A percentile compares a stretch with the other conserved stretches of the same genome.
Evolutionary conservation across 2,329 filamentous ascomycete genomes (phyloP).

Genomic region (Phyllosticta citribraziliensis): DNA sequence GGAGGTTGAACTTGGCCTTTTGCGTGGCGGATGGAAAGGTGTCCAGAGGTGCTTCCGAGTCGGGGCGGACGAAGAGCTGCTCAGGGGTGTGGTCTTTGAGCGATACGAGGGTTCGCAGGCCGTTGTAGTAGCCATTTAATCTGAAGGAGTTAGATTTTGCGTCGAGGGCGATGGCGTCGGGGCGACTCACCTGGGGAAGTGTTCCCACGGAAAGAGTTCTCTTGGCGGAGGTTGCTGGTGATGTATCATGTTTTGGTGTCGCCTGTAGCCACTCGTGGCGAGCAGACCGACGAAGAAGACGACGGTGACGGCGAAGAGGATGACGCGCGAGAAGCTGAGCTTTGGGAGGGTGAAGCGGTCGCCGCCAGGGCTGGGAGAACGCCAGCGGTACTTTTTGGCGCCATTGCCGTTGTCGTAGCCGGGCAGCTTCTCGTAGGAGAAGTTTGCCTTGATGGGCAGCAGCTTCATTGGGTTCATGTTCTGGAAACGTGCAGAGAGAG

Average conservation of each 20-base stretch:
- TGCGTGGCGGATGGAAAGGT: constrained; percentile 20
- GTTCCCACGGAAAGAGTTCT: constrained; percentile 35
- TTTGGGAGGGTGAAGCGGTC: constrained; percentile 14
- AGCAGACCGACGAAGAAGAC: constrained; percentile 33
- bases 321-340: constrained; percentile 32
- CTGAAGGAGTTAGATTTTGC: constrained; percentile 15
- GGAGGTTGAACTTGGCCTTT: constrained; percentile 4
- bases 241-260: constrained; percentile 18
- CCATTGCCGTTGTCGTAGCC: constrained; percentile 30
- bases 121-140: constrained; percentile 39
- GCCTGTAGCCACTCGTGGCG: constrained; percentile 32
- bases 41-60: constrained; percentile 26
- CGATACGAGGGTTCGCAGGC: constrained; percentile 37
- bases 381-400: constrained; percentile 29
- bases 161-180: not conserved
- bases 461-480: constrained; percentile 37
- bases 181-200: constrained; percentile 31
- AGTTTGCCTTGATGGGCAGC: constrained; percentile 30
- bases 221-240: constrained; percentile 13
- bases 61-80: constrained; percentile 33
- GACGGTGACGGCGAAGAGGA: constrained; percentile 31
- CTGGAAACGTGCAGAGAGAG: constrained; percentile 21
- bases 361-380: constrained; percentile 24
- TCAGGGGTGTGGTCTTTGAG: constrained; percentile 33
- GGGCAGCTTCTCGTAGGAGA: constrained; percentile 38